Conservation (phyloP, 805 yeast species). For the Cephaloascus fragrans region DNA sequence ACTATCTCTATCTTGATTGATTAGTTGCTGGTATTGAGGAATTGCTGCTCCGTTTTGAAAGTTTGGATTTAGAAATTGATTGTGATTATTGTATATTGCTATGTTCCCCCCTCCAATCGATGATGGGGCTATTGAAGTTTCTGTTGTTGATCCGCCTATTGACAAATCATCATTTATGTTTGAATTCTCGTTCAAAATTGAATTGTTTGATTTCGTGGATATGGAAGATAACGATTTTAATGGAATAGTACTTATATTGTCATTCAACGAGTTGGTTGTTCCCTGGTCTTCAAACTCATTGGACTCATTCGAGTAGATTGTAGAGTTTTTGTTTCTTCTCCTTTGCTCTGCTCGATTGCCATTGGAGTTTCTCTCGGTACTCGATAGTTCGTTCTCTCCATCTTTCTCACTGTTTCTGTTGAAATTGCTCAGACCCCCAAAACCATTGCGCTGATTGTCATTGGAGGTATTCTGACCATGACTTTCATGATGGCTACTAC, state of each 20-base stretch:
- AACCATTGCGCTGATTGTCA: too few species aligned
- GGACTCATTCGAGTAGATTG: slow-evolving; percentile 3
- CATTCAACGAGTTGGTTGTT: slow-evolving; percentile 12
- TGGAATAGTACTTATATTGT: slow-evolving; percentile 39
- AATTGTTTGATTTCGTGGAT: slow-evolving; percentile 27
- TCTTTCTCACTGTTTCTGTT: too few species aligned
- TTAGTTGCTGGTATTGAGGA: not conserved
- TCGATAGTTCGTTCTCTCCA: too few species aligned
- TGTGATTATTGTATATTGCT: too few species aligned
- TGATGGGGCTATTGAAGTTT: slow-evolving; percentile 38
- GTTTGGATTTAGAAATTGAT: not conserved
- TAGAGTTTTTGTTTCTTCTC: not conserved
- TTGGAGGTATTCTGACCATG: too few species aligned
- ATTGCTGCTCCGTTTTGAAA: not conserved
- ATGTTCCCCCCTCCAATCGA: slow-evolving; percentile 6
- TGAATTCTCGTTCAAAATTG: slow-evolving; percentile 22
- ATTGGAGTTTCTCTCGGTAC: too few species aligned
- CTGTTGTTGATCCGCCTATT: slow-evolving; percentile 34
- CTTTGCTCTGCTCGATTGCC: too few species aligned
- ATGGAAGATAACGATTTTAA: slow-evolving; percentile 32
- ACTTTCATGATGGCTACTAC: too few species aligned
- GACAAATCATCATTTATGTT: slow-evolving; percentile 18
- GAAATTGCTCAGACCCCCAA: too few species aligned
- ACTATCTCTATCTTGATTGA: slow-evolving; percentile 1
- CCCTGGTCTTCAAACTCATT: slow-evolving; percentile 7